Evolutionary conservation across 192 early-diverging fungal genomes (phyloP).

Genomic region (Entophlyctis luteolus): DNA sequence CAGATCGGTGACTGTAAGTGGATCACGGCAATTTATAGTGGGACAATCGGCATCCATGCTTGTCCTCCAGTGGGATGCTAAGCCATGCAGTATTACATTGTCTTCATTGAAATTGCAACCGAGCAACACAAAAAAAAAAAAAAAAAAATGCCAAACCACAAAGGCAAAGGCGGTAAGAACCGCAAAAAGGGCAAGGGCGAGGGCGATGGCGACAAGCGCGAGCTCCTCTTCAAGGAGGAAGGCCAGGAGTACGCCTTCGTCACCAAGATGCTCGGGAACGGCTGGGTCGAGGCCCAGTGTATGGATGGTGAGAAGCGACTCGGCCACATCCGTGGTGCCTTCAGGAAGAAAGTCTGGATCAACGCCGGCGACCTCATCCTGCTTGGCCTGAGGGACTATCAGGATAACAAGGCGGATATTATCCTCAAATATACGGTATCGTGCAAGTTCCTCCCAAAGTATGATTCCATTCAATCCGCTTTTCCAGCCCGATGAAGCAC

Average conservation of each 20-base stretch:
- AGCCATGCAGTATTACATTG: too few species aligned
- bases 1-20: too few species aligned
- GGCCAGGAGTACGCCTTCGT: conserved; percentile 97
- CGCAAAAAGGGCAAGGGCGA: conserved; percentile 90
- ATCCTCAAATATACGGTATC: conserved; percentile 89
- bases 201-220: conserved; percentile 90
- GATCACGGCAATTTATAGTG: too few species aligned
- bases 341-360: conserved; percentile 96
- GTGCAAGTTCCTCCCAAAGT: too few species aligned
- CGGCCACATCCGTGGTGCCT: conserved; percentile 94
- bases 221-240: conserved; percentile 95
- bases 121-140: too few species aligned
- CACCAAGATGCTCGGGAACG: conserved; percentile 85
- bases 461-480: too few species aligned
- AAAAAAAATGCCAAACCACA: conserved; percentile 85
- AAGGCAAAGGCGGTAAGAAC: conserved; percentile 86
- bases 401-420: conserved; percentile 90
- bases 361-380: conserved; percentile 87
- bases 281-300: conserved; percentile 85
- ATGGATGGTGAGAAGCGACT: conserved; percentile 84
- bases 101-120: too few species aligned
- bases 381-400: conserved; percentile 84
- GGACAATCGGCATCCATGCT: too few species aligned
- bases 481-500: conserved; percentile 84
- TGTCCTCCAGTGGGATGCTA: too few species aligned